Evolutionary conservation across 2,329 filamentous ascomycete genomes (phyloP), one percentile per base, ranked within the genome.

Genomic region (Hymenoscyphus fraxineus): DNA sequence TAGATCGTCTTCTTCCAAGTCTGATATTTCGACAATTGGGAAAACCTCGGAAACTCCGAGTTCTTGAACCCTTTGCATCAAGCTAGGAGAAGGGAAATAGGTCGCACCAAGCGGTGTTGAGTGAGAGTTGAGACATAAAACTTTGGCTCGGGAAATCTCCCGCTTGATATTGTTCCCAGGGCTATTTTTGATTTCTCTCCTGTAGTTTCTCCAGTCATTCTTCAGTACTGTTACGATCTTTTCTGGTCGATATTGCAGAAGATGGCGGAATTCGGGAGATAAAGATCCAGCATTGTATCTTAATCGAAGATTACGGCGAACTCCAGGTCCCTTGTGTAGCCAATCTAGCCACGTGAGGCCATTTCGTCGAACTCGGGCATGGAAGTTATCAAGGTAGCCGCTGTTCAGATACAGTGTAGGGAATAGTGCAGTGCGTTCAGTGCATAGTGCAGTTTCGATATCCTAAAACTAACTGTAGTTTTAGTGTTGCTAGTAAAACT

Each of bases 201-300:
- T 56, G 35, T 69, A 69, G 51, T 3, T 41, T 31, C 6, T 31
- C 67, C 67, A 69, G 54, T 69, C n/a, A 22, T 2, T 60, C 39
- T 65, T 63, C 39, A 70, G 62, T n/a, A 55, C 39, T 32, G 56
- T 58, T 3, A 68, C 19, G 32, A 70, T 64, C 38, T 66, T 70
- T 31, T 62, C 62, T 2, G 66, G 67, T 56, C 63, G 60, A 64
- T 64, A 64, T 62, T 55, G 55, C 58, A 70, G 27, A n/a, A 68
- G 62, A 60, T 70, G 66, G 58, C 66, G 68, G 41, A 68, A 66
- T 40, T 70, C 66, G 7, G 64, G 35, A 32, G 66, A 65, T 55
- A 70, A 40, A 10, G 68, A 67, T 27, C 65, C 68, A 39, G 51
- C 60, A 27, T 63, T 12, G 58, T 39, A 59, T 62, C 64, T 70